phyloP scores from a whole-genome alignment of 2,329 filamentous ascomycete genomes.

The Aureobasidium sp. region DNA sequence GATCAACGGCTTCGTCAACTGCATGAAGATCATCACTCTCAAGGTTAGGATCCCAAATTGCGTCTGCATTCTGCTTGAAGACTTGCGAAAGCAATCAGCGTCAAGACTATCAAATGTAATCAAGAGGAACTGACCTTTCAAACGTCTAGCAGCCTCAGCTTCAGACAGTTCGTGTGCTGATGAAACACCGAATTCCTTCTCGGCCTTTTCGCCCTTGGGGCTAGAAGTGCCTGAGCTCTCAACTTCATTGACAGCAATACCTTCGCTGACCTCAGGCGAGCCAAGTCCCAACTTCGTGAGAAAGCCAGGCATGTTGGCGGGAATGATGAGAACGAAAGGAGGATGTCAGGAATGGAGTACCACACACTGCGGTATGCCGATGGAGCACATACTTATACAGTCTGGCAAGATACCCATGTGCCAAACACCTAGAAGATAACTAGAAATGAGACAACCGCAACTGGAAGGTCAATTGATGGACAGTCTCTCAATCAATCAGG shows the following conservation, averaged over 20 bases:
- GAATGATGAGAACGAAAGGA: not conserved
- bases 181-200: not conserved
- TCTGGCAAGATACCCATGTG: not conserved
- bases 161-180: not conserved
- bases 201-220: not conserved
- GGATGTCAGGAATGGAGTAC: not conserved
- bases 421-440: not conserved
- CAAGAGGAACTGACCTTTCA: not conserved
- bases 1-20: slow-evolving; percentile 48
- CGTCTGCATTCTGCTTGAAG: not conserved
- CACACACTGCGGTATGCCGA: not conserved
- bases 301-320: not conserved
- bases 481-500: not conserved
- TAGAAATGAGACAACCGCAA: not conserved
- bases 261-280: not conserved
- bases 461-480: not conserved
- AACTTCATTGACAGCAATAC: not conserved
- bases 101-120: not conserved
- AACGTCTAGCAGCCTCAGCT: not conserved
- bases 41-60: slow-evolving; percentile 5
- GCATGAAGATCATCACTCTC: slow-evolving; percentile 33
- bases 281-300: not conserved
- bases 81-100: not conserved
- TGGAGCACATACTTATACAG: not conserved
- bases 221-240: not conserved